Base-by-base conservation (phyloP, 169 alveolate species). In the Cryptosporidium meleagridis region DNA sequence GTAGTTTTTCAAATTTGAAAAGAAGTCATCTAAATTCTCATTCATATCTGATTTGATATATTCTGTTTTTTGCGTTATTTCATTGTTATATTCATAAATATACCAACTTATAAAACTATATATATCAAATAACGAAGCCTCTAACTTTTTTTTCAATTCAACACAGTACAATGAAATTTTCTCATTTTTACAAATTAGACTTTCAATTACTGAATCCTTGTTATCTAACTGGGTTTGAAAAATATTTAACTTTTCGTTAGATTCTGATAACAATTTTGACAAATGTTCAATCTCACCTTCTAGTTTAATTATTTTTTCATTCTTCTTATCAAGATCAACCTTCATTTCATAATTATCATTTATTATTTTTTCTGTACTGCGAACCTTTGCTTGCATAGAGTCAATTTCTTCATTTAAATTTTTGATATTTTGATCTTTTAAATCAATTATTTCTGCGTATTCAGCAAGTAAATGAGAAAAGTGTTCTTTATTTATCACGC, bases 371-470 rank as follows among this genome's bases (percentile, higher is more conserved):
- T 53, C 70, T 29, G 39, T 18, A 31, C 35, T 62, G 16, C 31
- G 52, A 39, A 58, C 21, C 18, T 52, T 73, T 12, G 26, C 12
- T 53, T 21, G 52, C 5, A 55, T 16, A 52, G 52, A 33, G 37
- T 59, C 33, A 7, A 73, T 55, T 33, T 73, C 86, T 53, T 53
- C 41, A 53, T 59, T 41, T 31, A 73, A 37, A 33, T 55, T 55
- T 31, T 14, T 73, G 35, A 73, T 73, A 52, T 53, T 55, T 26
- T 26, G 59, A 62, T 39, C 62, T 44, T 80, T 80, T 12, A 41
- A 26, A 80, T 80, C 89, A 3, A 80, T 80, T 59, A 80, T 80
- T 48, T 80, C 80, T 6, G 80, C 75, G 55, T 62, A 80, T 26
- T 80, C 70, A 10, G 16, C 16, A 21, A 80, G 62, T 3, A 80